Conservation (phyloP, 2,329 filamentous ascomycete genomes). For the Moelleriella libera region DNA sequence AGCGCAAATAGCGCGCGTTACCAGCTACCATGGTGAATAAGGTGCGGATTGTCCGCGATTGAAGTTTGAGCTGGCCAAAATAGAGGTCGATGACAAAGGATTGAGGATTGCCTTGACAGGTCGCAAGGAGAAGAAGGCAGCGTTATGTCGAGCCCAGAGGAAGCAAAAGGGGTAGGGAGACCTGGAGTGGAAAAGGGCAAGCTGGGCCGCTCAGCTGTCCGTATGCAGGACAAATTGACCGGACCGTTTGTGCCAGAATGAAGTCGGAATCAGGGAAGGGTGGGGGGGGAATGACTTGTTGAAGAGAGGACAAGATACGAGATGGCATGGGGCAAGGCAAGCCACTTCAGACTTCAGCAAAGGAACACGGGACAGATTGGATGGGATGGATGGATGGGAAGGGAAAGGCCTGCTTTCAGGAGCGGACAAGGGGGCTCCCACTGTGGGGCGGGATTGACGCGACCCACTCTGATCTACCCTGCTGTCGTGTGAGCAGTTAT, state of each 20-base stretch:
- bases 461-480: background rate
- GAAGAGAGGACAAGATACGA: background rate
- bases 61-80: background rate
- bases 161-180: background rate
- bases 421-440: background rate
- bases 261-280: background rate
- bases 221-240: background rate
- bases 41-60: background rate
- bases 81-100: no score
- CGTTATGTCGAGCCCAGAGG: no score
- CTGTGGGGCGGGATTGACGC: background rate
- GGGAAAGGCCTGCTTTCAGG: background rate
- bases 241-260: no score
- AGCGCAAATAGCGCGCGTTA: conserved; percentile 61
- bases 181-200: background rate
- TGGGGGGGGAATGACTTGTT: background rate
- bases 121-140: no score
- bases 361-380: no score
- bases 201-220: background rate
- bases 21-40: conserved; percentile 43
- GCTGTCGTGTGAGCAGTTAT: background rate
- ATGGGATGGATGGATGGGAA: no score
- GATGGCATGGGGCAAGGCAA: no score
- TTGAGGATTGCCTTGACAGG: no score
- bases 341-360: no score